Evolutionary conservation across 352 stramenopile genomes (phyloP), one percentile per base, ranked within the genome.

Genomic region (Globisporangium lucens): DNA sequence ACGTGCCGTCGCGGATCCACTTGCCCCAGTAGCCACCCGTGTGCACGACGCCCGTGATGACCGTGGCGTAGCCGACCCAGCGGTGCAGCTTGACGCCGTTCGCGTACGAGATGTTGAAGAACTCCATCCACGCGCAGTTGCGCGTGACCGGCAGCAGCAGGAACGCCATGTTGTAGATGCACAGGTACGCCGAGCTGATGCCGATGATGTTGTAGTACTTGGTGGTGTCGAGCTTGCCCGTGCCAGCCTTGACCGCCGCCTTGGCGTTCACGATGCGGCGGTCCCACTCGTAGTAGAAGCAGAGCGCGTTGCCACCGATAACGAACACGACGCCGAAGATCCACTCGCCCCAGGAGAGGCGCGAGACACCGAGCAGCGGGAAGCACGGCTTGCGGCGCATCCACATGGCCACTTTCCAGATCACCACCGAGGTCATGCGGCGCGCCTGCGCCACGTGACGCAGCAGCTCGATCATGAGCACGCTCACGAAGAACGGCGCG

Each of bases 141-240:
- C 80, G 75, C 27, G 82, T 90, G 12, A 86, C 76, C 1, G 80
- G 80, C 17, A 90, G 63, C 49, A 85, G 69, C 15, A 93, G 68
- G 63, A 93, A 87, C 27, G 82, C 76, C 79, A 93, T 88, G 69
- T 90, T 91, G 75, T 83, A 93, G 56, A 91, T 78, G 71, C 74
- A 82, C 36, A 77, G 68, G 71, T 89, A 90, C 9, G 74, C 76
- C 0, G 75, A 65, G 33, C 75, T 78, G 68, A 88, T 77, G 56
- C 78, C 76, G 51, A 87, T 76, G 62, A 86, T 82, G 60, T 78
- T 80, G 66, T 66, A 81, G 70, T 88, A 86, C 71, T 84, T 84
- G 68, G 74, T 77, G 13, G 76, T 84, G 59, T 66, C 73, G 56
- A 89, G 74, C 41, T 70, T 68, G 24, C 55, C 75, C 43, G 73